Evolutionary conservation across 176 grass and related monocot genomes (phyloP).

Genomic region (Saccharum officinarum): DNA sequence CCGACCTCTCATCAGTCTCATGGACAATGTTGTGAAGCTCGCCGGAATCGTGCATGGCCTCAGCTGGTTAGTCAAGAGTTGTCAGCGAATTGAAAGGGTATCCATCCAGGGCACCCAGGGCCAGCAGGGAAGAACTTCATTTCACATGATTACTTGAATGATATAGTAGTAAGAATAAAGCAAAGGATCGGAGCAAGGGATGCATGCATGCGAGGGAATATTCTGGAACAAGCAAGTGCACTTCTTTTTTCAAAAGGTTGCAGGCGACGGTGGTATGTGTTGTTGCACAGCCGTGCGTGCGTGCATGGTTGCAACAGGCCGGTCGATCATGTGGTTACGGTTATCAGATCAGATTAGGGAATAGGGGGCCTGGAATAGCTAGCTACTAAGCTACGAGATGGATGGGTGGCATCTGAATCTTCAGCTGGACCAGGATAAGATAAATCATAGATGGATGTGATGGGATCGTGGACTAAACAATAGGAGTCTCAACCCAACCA

Average conservation of each 20-base stretch:
- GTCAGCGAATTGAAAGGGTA: background rate
- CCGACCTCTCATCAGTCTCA: background rate
- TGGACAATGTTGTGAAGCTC: background rate
- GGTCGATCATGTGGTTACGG: background rate
- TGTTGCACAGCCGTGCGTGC: background rate
- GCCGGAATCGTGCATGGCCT: background rate
- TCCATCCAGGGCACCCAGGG: background rate
- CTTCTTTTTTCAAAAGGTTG: conserved; percentile 2
- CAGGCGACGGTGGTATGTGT: background rate
- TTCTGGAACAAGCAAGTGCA: background rate
- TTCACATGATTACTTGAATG: background rate
- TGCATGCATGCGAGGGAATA: background rate
- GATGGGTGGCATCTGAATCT: conserved; percentile 26
- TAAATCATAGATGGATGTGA: background rate
- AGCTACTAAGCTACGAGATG: background rate
- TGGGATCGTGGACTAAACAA: conserved; percentile 7
- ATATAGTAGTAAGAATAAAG: background rate
- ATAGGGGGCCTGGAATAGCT: background rate
- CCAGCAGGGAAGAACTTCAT: background rate
- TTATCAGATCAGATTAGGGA: background rate
- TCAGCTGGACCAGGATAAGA: background rate
- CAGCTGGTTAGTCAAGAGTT: background rate
- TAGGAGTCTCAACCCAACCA: background rate
- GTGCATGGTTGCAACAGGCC: background rate
- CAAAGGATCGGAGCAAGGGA: background rate